Conservation (phyloP, 257 asterid genomes). For the Thymus quinquecostatus region DNA sequence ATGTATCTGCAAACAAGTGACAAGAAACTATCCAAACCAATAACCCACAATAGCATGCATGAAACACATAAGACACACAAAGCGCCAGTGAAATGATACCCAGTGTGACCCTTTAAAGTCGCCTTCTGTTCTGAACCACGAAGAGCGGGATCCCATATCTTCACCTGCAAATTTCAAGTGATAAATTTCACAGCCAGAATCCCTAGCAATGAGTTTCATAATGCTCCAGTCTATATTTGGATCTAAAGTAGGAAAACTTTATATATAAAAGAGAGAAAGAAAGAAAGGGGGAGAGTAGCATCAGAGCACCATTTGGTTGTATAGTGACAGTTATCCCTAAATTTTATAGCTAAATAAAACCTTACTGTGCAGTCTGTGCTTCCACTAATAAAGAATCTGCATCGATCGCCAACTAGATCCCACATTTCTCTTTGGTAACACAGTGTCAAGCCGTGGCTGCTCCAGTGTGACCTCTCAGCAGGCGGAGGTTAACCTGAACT, state of each 20-base stretch:
- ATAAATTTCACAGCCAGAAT: background rate
- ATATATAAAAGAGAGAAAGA: too few species aligned
- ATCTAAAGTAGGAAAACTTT: constrained; percentile 26
- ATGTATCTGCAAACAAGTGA: constrained; percentile 7
- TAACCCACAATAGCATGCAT: constrained; percentile 9
- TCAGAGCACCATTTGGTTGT: too few species aligned
- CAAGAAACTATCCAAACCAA: constrained; percentile 16
- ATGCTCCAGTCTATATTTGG: constrained; percentile 22
- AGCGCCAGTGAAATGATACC: constrained; percentile 43
- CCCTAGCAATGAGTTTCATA: background rate
- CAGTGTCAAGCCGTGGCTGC: constrained; percentile 89
- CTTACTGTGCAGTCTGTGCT: constrained; percentile 92
- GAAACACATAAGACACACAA: constrained; percentile 3
- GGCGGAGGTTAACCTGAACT: constrained; percentile 77
- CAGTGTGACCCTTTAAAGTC: constrained; percentile 83
- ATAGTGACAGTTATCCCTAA: background rate
- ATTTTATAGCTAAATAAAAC: constrained; percentile 26
- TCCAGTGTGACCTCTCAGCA: constrained; percentile 86
- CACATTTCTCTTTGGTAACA: constrained; percentile 91
- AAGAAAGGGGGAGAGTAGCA: too few species aligned
- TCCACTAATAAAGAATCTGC: constrained; percentile 91
- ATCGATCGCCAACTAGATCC: constrained; percentile 93
- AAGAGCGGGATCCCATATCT: constrained; percentile 90
- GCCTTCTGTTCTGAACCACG: constrained; percentile 95
- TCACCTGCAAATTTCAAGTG: constrained; percentile 61